Conservation (phyloP, 2,329 filamentous ascomycete genomes). For the Fusarium coffeatum region DNA sequence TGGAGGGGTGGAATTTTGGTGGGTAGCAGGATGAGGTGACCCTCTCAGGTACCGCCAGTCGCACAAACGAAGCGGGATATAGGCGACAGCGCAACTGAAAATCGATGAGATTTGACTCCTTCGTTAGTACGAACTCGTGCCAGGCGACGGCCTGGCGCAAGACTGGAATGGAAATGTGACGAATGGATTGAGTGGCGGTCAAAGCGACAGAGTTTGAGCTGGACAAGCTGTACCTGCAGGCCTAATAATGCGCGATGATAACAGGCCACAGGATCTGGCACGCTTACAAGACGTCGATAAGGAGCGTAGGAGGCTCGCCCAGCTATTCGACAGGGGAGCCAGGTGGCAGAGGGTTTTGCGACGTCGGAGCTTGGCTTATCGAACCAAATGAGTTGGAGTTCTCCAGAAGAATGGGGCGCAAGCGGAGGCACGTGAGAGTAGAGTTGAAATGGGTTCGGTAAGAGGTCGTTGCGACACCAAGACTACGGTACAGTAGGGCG, state of each 20-base stretch:
- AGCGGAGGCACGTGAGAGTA: conserved; percentile 28
- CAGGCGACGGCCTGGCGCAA: conserved; percentile 39
- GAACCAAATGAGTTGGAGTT: conserved; percentile 38
- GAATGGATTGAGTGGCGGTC: conserved; percentile 25
- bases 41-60: conserved; percentile 30
- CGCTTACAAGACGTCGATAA: conserved; percentile 26
- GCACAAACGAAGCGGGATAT: conserved; percentile 37
- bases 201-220: conserved; percentile 24
- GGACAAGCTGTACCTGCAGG: conserved; percentile 10
- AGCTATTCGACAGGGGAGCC: conserved; percentile 25
- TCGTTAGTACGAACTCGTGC: conserved; percentile 37
- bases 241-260: conserved; percentile 5
- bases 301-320: conserved; percentile 5
- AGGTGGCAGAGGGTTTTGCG: conserved; percentile 38
- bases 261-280: conserved; percentile 16
- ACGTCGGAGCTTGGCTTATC: conserved; percentile 45
- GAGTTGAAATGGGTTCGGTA: conserved; percentile 10
- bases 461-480: conserved; percentile 19
- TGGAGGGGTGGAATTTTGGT: conserved; percentile 29
- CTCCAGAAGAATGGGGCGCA: conserved; percentile 34
- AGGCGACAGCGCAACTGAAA: conserved; percentile 32
- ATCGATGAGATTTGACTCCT: conserved; percentile 30
- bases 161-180: conserved; percentile 25
- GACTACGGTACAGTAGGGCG: conserved; percentile 4
- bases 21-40: conserved; percentile 29